phyloP scores from a whole-genome alignment of 2,329 filamentous ascomycete genomes.

The Didymella arachidicola region DNA sequence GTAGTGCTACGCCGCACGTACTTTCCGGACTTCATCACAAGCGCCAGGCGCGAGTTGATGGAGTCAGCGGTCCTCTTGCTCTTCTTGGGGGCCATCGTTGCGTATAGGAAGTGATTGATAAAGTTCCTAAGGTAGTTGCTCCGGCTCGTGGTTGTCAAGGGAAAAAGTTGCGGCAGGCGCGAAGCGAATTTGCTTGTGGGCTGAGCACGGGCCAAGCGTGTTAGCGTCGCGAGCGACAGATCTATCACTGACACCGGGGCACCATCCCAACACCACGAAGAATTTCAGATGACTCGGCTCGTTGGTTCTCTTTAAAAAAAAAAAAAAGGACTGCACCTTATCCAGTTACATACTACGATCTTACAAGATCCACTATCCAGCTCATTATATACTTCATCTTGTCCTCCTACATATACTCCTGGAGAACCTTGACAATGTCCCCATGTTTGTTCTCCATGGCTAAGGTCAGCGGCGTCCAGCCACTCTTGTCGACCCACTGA shows the following conservation, averaged over 20 bases:
- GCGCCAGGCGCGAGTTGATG: conserved; percentile 72
- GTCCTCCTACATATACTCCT: not conserved
- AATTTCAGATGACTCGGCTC: not conserved
- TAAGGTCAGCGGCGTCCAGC: not conserved
- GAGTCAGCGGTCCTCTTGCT: conserved; percentile 83
- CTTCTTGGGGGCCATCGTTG: conserved; percentile 77
- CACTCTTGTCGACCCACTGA: not conserved
- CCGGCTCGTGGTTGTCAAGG: conserved; percentile 21
- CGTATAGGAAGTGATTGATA: conserved; percentile 45
- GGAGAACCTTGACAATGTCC: not conserved
- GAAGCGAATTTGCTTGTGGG: conserved; percentile 23
- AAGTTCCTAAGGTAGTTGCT: conserved; percentile 33
- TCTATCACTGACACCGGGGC: not conserved
- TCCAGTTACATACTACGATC: not conserved
- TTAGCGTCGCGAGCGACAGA: not conserved
- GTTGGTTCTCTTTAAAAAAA: no score
- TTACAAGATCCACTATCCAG: not conserved
- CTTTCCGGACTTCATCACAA: conserved; percentile 74
- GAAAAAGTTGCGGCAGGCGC: conserved; percentile 16
- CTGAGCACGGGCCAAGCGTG: no score
- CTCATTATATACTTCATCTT: no score
- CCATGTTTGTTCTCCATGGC: not conserved
- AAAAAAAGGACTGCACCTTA: no score
- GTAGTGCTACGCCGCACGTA: conserved; percentile 34
- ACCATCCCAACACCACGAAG: not conserved